These are phyloP conservation scores for Sanghuangporus baumii DNA, from an alignment of 1,284 basidiomycete species.

Conservation along the genomic window DNA sequence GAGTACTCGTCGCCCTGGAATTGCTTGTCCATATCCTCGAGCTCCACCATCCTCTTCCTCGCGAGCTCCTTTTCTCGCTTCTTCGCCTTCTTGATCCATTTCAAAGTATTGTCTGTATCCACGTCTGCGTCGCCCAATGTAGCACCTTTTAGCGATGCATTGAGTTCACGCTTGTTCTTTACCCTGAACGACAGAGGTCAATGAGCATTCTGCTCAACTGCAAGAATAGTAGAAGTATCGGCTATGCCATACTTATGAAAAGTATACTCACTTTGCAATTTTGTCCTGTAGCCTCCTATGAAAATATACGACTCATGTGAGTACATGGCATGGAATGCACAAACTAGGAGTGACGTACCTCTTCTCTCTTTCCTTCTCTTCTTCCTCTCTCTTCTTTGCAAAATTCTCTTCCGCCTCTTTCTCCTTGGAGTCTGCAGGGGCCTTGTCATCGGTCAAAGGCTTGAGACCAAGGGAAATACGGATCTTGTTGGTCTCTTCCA, in stretches of 20 bases:
- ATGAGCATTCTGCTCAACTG: slow-evolving; percentile 32
- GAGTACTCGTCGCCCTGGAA: slow-evolving; percentile 71
- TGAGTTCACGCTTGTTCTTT: slow-evolving; percentile 87
- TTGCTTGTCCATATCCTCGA: slow-evolving; percentile 76
- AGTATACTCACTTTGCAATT: slow-evolving; percentile 81
- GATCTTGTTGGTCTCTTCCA: slow-evolving; percentile 98
- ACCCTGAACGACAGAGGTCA: slow-evolving; percentile 56
- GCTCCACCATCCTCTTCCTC: slow-evolving; percentile 68
- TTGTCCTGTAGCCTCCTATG: slow-evolving; percentile 67
- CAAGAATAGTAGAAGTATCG: slow-evolving; percentile 45
- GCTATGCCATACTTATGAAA: slow-evolving; percentile 25
- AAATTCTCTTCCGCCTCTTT: slow-evolving; percentile 85
- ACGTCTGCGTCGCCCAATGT: slow-evolving; percentile 82
- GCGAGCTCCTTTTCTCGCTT: slow-evolving; percentile 84
- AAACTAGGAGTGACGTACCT: slow-evolving; percentile 44
- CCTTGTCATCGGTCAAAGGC: slow-evolving; percentile 78
- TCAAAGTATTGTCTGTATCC: slow-evolving; percentile 68
- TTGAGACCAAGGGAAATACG: slow-evolving; percentile 93
- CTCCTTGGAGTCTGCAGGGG: slow-evolving; percentile 63
- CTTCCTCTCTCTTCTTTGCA: slow-evolving; percentile 61
- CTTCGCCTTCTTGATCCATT: slow-evolving; percentile 87
- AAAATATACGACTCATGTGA: slow-evolving; percentile 11
- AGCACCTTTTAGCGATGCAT: slow-evolving; percentile 82
- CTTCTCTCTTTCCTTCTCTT: slow-evolving; percentile 68
- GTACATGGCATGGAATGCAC: background rate